Evolutionary conservation across 2,329 filamentous ascomycete genomes (phyloP).

Genomic region (Penicillium sp.): DNA sequence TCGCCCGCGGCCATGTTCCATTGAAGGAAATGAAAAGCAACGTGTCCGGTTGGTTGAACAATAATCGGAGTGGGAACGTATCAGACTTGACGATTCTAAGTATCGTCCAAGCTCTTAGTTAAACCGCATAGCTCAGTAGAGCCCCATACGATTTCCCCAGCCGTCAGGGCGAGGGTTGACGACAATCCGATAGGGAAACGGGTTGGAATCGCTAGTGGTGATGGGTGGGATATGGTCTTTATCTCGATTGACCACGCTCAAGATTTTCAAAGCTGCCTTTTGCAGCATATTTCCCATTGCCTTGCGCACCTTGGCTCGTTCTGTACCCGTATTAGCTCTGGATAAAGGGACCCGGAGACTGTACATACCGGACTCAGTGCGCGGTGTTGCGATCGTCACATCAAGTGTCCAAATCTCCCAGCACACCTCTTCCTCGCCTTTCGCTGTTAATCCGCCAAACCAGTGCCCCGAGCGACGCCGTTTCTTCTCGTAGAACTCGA

Average conservation of each 20-base stretch:
- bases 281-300: constrained; percentile 89
- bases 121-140: constrained; percentile 54
- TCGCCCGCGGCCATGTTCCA: neutral
- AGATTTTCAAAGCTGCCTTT: constrained; percentile 83
- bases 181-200: constrained; percentile 90
- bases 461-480: constrained; percentile 74
- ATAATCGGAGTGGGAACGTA: neutral
- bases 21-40: neutral
- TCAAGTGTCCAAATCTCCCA: constrained; percentile 97
- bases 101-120: neutral
- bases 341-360: neutral
- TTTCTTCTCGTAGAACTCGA: constrained; percentile 94
- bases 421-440: constrained; percentile 86
- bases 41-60: constrained; percentile 6
- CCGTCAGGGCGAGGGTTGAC: constrained; percentile 79
- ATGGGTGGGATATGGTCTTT: constrained; percentile 97
- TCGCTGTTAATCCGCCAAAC: constrained; percentile 53
- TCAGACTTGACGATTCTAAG: neutral
- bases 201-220: constrained; percentile 85
- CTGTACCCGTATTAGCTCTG: constrained; percentile 45
- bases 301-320: constrained; percentile 81
- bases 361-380: constrained; percentile 76
- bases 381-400: constrained; percentile 85
- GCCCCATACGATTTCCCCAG: constrained; percentile 76
- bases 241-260: constrained; percentile 80